A percentile compares a stretch with the other conserved stretches of the same genome.
phyloP scores from a whole-genome alignment of 352 stramenopile genomes.

The Phytophthora meadii region DNA sequence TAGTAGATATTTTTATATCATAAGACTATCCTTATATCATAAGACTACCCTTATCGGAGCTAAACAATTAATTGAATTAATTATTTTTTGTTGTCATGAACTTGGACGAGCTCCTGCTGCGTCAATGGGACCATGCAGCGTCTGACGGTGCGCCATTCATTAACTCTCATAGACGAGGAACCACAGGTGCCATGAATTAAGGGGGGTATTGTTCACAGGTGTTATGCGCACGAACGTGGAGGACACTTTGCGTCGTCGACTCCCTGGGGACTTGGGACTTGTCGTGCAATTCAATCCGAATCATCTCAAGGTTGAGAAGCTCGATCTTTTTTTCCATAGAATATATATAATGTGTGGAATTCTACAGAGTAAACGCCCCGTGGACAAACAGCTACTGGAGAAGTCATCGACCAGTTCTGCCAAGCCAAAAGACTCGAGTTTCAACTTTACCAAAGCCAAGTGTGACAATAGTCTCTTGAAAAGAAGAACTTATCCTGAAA shows the following conservation, averaged over 20 bases:
- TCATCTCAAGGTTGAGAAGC: constrained; percentile 40
- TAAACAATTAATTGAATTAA: too few relatives aligned
- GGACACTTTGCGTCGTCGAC: constrained; percentile 39
- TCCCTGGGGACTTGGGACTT: constrained; percentile 45
- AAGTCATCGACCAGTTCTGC: neutral
- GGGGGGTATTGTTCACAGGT: constrained; percentile 17
- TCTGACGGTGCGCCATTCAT: constrained; percentile 14
- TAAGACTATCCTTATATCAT: too few relatives aligned
- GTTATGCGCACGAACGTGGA: constrained; percentile 47
- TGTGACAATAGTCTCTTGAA: constrained; percentile 16
- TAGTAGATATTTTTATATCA: too few relatives aligned
- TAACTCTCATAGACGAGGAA: neutral
- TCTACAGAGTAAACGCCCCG: constrained; percentile 52
- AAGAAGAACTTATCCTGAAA: neutral
- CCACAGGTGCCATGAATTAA: neutral
- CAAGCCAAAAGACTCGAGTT: constrained; percentile 24
- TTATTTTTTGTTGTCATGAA: neutral
- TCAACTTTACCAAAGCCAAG: constrained; percentile 76
- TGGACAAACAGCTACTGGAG: constrained; percentile 38
- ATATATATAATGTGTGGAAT: neutral
- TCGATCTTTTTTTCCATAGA: neutral
- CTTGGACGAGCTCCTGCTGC: constrained; percentile 23
- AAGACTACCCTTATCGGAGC: too few relatives aligned
- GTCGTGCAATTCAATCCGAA: constrained; percentile 54
- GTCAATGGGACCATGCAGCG: constrained; percentile 30